Evolutionary conservation across 257 asterid genomes (phyloP).

Genomic region (Paulownia fortunei): DNA sequence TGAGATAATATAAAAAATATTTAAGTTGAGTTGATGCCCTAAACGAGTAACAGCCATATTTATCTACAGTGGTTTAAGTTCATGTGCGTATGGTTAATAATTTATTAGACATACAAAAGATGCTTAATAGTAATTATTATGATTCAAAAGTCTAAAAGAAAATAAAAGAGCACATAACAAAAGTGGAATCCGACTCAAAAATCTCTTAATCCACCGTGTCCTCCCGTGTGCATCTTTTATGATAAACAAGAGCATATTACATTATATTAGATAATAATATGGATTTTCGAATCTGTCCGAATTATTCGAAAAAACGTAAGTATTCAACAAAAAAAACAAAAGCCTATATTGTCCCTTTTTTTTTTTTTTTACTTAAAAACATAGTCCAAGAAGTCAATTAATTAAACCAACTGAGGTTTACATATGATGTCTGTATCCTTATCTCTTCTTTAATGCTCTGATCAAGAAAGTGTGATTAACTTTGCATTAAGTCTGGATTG

Average conservation of each 20-base stretch:
- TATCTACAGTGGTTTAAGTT: background rate
- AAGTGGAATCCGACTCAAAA: slow-evolving; percentile 40
- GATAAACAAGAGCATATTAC: background rate
- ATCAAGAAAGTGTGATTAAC: slow-evolving; percentile 38
- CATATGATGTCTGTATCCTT: slow-evolving; percentile 41
- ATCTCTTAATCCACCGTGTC: slow-evolving; percentile 37
- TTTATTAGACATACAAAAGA: background rate
- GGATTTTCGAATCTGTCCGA: slow-evolving; percentile 11
- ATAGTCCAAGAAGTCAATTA: slow-evolving; percentile 29
- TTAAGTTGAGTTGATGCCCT: background rate
- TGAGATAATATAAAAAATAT: background rate
- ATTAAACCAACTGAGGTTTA: slow-evolving; percentile 40
- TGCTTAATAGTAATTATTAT: background rate
- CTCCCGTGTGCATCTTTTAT: slow-evolving; percentile 40
- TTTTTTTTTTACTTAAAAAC: no score
- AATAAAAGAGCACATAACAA: background rate
- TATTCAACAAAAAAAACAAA: background rate
- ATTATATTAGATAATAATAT: slow-evolving; percentile 15
- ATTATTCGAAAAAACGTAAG: slow-evolving; percentile 19
- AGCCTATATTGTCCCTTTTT: background rate
- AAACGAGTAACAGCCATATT: background rate
- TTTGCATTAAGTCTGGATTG: slow-evolving; percentile 35
- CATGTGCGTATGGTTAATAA: background rate
- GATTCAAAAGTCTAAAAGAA: background rate
- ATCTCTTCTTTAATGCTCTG: slow-evolving; percentile 43